Conservation (phyloP, 2,329 filamentous ascomycete species). For the Colletotrichum incanum region DNA sequence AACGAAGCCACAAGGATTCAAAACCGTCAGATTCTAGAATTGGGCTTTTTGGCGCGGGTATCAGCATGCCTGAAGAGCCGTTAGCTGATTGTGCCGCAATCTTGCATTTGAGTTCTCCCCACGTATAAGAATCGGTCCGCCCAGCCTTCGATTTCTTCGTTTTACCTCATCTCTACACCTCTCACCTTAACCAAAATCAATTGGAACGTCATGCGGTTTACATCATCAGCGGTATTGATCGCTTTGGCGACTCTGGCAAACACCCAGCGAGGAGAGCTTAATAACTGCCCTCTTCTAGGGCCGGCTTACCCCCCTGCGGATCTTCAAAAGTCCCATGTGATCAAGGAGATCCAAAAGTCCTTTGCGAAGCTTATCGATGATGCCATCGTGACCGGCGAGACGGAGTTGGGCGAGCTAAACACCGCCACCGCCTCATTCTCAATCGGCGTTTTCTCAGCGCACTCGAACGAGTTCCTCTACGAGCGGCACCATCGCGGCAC, state of each 20-base stretch:
- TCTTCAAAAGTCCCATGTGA: slow-evolving; percentile 3
- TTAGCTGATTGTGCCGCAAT: too few species aligned
- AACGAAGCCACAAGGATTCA: neutral
- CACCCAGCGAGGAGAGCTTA: slow-evolving; percentile 2
- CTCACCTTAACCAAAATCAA: too few species aligned
- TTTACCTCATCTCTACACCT: neutral
- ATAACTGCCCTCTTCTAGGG: slow-evolving; percentile 6
- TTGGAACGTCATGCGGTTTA: neutral
- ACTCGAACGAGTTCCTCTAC: slow-evolving; percentile 14
- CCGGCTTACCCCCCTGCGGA: slow-evolving; percentile 13
- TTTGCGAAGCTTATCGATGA: slow-evolving; percentile 7
- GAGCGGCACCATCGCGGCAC: slow-evolving; percentile 42
- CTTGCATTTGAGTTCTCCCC: too few species aligned
- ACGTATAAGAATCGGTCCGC: too few species aligned
- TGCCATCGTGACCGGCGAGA: slow-evolving; percentile 9
- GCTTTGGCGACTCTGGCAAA: neutral
- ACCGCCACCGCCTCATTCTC: slow-evolving; percentile 17
- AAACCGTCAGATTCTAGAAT: neutral
- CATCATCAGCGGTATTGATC: neutral
- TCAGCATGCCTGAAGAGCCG: too few species aligned
- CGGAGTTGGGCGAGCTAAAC: slow-evolving; percentile 9
- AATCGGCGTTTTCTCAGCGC: slow-evolving; percentile 12
- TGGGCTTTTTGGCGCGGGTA: neutral
- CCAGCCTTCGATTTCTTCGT: neutral
- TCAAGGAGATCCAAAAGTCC: neutral